Evolutionary conservation across 2,329 filamentous ascomycete genomes (phyloP).

Genomic region (Sarocladium kiliense): DNA sequence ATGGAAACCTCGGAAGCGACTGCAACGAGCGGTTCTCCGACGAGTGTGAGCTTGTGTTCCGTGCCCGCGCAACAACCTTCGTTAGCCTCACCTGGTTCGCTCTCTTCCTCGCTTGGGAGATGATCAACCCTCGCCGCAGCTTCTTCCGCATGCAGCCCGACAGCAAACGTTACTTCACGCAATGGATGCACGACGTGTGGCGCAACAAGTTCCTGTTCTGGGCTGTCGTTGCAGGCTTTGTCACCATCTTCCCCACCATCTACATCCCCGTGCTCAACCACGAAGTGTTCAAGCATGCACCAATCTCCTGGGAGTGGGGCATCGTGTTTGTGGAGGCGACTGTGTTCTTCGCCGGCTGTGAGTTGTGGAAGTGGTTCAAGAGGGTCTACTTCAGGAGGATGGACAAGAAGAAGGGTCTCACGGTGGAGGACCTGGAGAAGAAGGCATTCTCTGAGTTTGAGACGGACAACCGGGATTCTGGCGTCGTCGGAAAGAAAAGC

Average conservation of each 20-base stretch:
- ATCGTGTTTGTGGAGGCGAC: constrained; percentile 49
- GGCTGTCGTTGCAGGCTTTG: constrained; percentile 42
- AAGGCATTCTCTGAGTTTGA: constrained; percentile 11
- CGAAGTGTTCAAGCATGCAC: constrained; percentile 51
- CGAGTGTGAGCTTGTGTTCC: constrained; percentile 57
- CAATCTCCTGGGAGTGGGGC: constrained; percentile 57
- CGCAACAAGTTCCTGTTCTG: constrained; percentile 65
- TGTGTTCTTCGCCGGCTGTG: constrained; percentile 54
- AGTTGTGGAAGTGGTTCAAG: constrained; percentile 55
- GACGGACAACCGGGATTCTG: constrained; percentile 1
- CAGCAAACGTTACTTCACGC: constrained; percentile 54
- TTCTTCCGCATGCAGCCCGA: constrained; percentile 69
- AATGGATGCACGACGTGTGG: constrained; percentile 64
- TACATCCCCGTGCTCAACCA: constrained; percentile 56
- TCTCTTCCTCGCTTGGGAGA: constrained; percentile 71
- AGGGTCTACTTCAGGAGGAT: constrained; percentile 33
- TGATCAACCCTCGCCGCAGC: constrained; percentile 63
- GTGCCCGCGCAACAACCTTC: constrained; percentile 67
- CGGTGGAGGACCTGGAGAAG: constrained; percentile 11
- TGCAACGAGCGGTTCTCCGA: constrained; percentile 54
- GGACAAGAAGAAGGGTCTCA: constrained; percentile 14
- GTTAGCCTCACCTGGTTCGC: constrained; percentile 71
- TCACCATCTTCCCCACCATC: constrained; percentile 43
- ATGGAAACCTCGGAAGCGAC: constrained; percentile 47
- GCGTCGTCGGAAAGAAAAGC: no score